Base-by-base conservation (phyloP, 345 rosid genomes). In the Lepidium aucheri region DNA sequence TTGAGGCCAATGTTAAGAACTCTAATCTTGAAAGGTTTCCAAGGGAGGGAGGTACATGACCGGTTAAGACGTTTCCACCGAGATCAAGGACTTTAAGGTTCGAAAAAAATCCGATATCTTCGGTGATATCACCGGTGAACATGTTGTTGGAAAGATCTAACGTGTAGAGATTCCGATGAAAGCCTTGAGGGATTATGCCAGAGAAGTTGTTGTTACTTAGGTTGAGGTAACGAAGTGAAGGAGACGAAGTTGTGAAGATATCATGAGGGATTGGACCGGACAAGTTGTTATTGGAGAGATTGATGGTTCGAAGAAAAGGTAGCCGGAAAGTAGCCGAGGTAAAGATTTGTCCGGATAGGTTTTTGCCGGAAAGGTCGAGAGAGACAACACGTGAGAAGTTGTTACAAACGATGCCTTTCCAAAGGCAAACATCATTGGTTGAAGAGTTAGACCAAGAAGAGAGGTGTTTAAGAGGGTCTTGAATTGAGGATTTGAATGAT, bases 191-290 rank as follows among this genome's bases (percentile, higher is more conserved):
- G 46, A 92, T 67, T 0, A 66, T 72, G 39, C 95, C 87, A 3
- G 93, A 84, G 81, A 92, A 82, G 73, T 92, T 92, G 62, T 89
- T 92, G 82, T 83, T 83, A 74, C 98, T 92, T 28, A 89, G 79
- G 69, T 92, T 92, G 60, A 92, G 89, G 67, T 70, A 69, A 15
- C 73, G 79, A 57, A 92, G 88, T 8, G 89, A 79, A 14, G 84
- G 62, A 55, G 78, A 63, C 1, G 47, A 65, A 64, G 46, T 64
- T 51, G 83, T 74, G 26, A 84, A 89, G 8, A 83, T 39, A 15
- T 78, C 76, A 0, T 3, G 30, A 63, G 95, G 92, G 51, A 92
- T 44, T 60, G 76, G 74, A 45, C 91, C 88, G 1, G 78, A 73
- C 9, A 92, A 77, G 67, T 84, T 85, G 70, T 92, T 92, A 63